Base-by-base conservation (phyloP, 2,329 filamentous ascomycete species). In the Calonectria henricotiae region DNA sequence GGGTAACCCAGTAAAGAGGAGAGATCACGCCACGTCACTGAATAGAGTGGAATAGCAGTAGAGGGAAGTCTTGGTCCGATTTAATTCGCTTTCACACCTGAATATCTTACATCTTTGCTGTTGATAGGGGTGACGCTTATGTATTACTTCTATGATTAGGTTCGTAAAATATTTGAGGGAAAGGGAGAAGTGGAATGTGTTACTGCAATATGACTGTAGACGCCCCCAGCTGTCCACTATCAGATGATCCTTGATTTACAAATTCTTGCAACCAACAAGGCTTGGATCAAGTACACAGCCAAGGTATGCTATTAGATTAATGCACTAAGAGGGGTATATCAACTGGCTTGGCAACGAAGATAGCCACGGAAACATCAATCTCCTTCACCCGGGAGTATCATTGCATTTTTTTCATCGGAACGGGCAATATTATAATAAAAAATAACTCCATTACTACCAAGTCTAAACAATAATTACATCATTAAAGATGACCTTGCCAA, bases 391-490 rank as follows among this genome's bases (percentile, higher is more conserved):
- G 23, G 9, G 8, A 23, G 20, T 8, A 13, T 9, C 25, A 11
- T 15, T 23, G 27, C 23, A 25, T 17, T 12, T 27, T 27, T 17
- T 4, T 5, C 7, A 25, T 17, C 20, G 23, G 46, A 8, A 43
- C 1, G 15, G 6, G 23, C 46, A 30, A 15, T 27, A 8, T 30
- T 27, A 37, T 58, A 37, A 27, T 25, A 30, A 23, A 39, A 54
- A 54, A 39, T 20, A 58, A 58, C 32, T 58, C 51, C 62, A 69
- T 65, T 65, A 65, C 62, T 65, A 65, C 62, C 62, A 37, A 65
- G 47, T 69, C 62, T 69, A 68, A 51, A 44, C 27, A 44, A 20
- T 47, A 58, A 63, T 44, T 49, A 55, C 66, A 63, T 51, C 61
- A 51, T 60, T 61, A 62, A 64, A 23, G 46, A 49, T 69, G 67